Conservation (phyloP, 208 protist species). For the Trichomonas tenax region DNA sequence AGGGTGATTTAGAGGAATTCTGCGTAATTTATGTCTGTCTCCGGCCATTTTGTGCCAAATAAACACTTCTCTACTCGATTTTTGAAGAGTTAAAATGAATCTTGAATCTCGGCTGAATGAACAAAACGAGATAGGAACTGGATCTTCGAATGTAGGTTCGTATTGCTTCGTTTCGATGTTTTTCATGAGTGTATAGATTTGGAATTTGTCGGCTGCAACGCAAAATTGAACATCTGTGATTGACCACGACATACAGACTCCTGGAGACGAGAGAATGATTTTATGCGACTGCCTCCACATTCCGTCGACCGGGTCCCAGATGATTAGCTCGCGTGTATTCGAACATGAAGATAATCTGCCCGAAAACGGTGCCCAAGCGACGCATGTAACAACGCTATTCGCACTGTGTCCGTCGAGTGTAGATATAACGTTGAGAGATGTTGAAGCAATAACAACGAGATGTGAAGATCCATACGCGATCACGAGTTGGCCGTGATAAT, state of each 20-base stretch:
- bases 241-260: background rate
- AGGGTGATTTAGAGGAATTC: background rate
- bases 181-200: background rate
- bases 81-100: background rate
- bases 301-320: background rate
- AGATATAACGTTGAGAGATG: background rate
- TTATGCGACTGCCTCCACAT: background rate
- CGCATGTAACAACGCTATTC: background rate
- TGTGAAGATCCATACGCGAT: constrained; percentile 1
- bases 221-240: background rate
- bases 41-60: background rate
- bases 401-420: background rate
- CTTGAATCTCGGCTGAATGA: background rate
- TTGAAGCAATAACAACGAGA: background rate
- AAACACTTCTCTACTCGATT: background rate
- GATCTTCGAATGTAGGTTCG: background rate
- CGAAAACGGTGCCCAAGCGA: background rate
- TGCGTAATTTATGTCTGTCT: background rate
- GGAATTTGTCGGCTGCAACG: background rate
- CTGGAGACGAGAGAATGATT: background rate
- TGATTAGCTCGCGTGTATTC: background rate
- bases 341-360: background rate
- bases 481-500: background rate
- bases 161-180: background rate
- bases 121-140: background rate